Evolutionary conservation across 805 yeast genomes (phyloP).

Genomic region (Yarrowia deformans): DNA sequence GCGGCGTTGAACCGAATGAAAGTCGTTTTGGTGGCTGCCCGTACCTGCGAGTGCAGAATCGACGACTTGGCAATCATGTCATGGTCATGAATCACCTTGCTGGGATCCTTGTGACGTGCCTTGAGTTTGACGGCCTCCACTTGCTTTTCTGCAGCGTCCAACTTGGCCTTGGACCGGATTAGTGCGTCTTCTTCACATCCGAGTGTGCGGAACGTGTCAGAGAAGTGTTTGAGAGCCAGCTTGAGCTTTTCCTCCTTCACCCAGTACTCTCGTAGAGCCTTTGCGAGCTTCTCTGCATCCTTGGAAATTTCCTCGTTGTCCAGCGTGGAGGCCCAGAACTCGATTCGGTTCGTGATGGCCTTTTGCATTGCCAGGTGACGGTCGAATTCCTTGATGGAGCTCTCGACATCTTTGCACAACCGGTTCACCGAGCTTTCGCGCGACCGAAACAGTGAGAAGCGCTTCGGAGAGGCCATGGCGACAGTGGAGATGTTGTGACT

Average conservation of each 20-base stretch:
- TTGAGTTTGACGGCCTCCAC: slow-evolving; percentile 36
- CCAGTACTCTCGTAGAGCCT: slow-evolving; percentile 26
- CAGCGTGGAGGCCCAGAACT: slow-evolving; percentile 37
- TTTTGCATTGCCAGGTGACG: slow-evolving; percentile 31
- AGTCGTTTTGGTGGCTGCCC: slow-evolving; percentile 33
- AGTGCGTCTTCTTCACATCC: slow-evolving; percentile 33
- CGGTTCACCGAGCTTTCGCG: slow-evolving; percentile 31
- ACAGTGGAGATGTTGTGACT: neutral
- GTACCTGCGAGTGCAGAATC: slow-evolving; percentile 36
- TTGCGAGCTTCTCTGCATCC: slow-evolving; percentile 28
- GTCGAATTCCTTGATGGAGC: slow-evolving; percentile 36
- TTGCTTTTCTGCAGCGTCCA: slow-evolving; percentile 34
- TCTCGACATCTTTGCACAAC: slow-evolving; percentile 33
- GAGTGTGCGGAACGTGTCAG: slow-evolving; percentile 19
- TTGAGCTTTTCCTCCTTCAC: slow-evolving; percentile 35
- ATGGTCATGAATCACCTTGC: slow-evolving; percentile 15
- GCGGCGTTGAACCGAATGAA: slow-evolving; percentile 34
- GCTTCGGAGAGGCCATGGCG: slow-evolving; percentile 20
- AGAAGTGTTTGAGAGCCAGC: slow-evolving; percentile 17
- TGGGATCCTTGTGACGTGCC: slow-evolving; percentile 33
- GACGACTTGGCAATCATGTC: slow-evolving; percentile 38
- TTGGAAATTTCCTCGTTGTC: slow-evolving; percentile 17
- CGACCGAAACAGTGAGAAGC: slow-evolving; percentile 17
- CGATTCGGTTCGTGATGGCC: slow-evolving; percentile 36
- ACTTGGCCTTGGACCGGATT: slow-evolving; percentile 26